phyloP scores from a whole-genome alignment of 768 basidiomycete species.

The Gyrodon lividus region DNA sequence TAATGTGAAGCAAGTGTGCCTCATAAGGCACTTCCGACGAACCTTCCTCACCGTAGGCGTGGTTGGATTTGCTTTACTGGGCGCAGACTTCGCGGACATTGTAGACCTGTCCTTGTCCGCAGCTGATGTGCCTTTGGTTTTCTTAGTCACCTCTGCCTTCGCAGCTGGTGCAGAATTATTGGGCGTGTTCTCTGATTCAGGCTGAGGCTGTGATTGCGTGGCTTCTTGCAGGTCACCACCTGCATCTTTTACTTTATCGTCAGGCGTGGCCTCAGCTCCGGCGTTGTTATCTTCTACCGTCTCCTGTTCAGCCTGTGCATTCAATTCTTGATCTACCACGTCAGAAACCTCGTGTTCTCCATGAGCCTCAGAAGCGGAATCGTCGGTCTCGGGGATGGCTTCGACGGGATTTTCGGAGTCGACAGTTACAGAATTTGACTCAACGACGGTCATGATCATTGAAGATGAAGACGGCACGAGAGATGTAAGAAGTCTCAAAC shows the following conservation, averaged over 20 bases:
- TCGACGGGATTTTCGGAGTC: slow-evolving; percentile 23
- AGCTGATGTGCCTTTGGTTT: slow-evolving; percentile 25
- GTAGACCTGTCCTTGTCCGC: slow-evolving; percentile 33
- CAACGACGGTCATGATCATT: slow-evolving; percentile 39
- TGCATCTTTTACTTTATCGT: slow-evolving; percentile 15
- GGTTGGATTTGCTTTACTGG: slow-evolving; percentile 48
- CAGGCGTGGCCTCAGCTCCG: slow-evolving; percentile 13
- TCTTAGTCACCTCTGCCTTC: slow-evolving; percentile 25
- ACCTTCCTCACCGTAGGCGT: slow-evolving; percentile 72
- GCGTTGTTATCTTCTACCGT: slow-evolving; percentile 18
- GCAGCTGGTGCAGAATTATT: slow-evolving; percentile 15
- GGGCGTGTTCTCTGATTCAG: slow-evolving; percentile 21
- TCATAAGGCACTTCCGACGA: slow-evolving; percentile 23
- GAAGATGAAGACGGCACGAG: slow-evolving; percentile 16
- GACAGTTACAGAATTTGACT: slow-evolving; percentile 20
- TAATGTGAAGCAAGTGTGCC: slow-evolving; percentile 23
- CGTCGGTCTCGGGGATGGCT: slow-evolving; percentile 19
- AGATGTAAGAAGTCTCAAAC: slow-evolving; percentile 3
- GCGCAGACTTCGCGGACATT: slow-evolving; percentile 41
- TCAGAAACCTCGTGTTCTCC: slow-evolving; percentile 40
- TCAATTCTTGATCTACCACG: slow-evolving; percentile 31
- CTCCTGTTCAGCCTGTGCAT: slow-evolving; percentile 18
- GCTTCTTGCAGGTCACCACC: slow-evolving; percentile 20
- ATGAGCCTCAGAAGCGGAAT: slow-evolving; percentile 24
- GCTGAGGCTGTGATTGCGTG: slow-evolving; percentile 13